These are phyloP conservation scores for Fusarium sp. DNA, from an alignment of 2,329 filamentous ascomycete genomes.

Conservation along the genomic window DNA sequence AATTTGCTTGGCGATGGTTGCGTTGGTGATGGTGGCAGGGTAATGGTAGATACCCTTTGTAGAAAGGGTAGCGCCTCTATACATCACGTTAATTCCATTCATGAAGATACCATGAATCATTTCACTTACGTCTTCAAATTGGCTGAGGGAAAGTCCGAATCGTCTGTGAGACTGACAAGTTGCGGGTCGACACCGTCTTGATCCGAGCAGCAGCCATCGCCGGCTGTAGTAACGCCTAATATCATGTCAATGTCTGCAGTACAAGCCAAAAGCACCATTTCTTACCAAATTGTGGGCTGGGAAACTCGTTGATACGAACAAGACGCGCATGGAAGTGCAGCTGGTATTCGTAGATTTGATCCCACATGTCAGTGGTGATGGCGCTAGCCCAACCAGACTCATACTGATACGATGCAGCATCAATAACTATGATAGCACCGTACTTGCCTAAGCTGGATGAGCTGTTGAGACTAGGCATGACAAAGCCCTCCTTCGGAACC, in stretches of 20 bases:
- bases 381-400: constrained; percentile 24
- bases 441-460: constrained; percentile 15
- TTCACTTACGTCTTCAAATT: constrained; percentile 26
- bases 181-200: constrained; percentile 5
- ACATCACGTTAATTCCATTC: background rate
- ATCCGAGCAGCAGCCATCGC: constrained; percentile 3
- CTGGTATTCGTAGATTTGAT: constrained; percentile 25
- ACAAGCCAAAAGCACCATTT: no score
- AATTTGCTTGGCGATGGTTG: constrained; percentile 16
- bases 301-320: constrained; percentile 35
- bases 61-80: constrained; percentile 21
- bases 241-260: background rate
- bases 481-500: constrained; percentile 14
- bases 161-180: constrained; percentile 27
- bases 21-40: constrained; percentile 23
- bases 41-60: constrained; percentile 34
- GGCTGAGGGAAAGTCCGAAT: constrained; percentile 26
- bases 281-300: constrained; percentile 23
- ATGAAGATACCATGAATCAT: fast-evolving
- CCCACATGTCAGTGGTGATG: constrained; percentile 24
- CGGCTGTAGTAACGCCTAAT: background rate
- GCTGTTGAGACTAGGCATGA: constrained; percentile 24
- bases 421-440: constrained; percentile 26
- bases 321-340: constrained; percentile 25
- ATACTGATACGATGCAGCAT: constrained; percentile 29